phyloP scores from a whole-genome alignment of 768 basidiomycete genomes.

The Russula griseocarnosa region DNA sequence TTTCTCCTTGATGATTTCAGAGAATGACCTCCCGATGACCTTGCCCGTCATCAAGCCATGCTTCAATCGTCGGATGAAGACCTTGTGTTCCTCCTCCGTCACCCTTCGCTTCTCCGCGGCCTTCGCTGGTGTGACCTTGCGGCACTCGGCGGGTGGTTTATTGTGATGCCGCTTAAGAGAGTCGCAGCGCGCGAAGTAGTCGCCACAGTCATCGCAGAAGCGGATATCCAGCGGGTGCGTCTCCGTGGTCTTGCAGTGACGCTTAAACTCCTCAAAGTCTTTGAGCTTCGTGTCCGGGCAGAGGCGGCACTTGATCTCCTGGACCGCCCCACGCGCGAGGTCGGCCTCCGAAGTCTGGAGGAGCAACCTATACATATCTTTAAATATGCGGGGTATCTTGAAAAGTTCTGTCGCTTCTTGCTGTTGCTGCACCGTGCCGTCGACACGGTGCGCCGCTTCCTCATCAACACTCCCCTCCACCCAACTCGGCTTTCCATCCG shows the following conservation, averaged over 20 bases:
- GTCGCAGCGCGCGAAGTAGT: not conserved
- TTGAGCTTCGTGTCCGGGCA: not conserved
- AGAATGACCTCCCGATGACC: not conserved
- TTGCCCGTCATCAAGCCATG: not conserved
- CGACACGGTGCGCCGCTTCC: not conserved
- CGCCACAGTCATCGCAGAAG: constrained; percentile 1
- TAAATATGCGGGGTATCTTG: not conserved
- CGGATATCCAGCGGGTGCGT: not conserved
- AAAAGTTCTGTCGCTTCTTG: not conserved
- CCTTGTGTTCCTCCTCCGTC: not conserved
- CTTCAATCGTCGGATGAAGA: not conserved
- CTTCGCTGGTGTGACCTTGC: fast-evolving
- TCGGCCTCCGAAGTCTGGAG: not conserved
- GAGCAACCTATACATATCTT: not conserved
- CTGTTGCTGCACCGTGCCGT: not conserved
- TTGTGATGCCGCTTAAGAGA: not conserved
- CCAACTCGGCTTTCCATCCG: not conserved
- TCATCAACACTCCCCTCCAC: not conserved
- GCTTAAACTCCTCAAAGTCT: not conserved
- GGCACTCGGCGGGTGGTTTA: not conserved
- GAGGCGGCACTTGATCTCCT: not conserved
- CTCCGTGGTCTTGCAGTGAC: not conserved
- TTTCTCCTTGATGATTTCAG: not conserved
- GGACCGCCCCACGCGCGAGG: not conserved
- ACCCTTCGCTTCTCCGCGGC: not conserved